Conservation (phyloP, 441 rosid genomes). For the Biscutella laevigata region DNA sequence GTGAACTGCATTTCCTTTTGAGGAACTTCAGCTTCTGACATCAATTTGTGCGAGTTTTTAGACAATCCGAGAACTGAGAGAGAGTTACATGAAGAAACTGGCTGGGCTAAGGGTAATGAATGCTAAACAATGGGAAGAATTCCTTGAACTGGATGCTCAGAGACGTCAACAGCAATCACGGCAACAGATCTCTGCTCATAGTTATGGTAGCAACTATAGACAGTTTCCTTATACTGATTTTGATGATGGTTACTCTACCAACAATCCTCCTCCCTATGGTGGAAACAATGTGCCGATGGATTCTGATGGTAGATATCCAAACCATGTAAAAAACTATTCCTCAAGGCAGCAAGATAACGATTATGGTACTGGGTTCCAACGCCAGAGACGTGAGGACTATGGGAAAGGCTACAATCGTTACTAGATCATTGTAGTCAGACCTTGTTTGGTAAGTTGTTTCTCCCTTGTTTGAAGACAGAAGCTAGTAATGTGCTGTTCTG, state of each 20-base stretch:
- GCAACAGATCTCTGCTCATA: constrained; percentile 42
- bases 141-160: constrained; percentile 65
- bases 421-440: constrained; percentile 30
- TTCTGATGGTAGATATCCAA: constrained; percentile 54
- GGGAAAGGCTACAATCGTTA: constrained; percentile 74
- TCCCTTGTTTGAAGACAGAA: constrained; percentile 15
- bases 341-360: constrained; percentile 60
- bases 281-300: constrained; percentile 47
- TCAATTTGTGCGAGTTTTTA: constrained; percentile 35
- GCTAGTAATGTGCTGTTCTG: constrained; percentile 5
- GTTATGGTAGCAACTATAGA: constrained; percentile 58
- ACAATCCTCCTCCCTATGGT: constrained; percentile 47
- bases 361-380: constrained; percentile 48
- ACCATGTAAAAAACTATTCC: constrained; percentile 54
- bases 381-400: constrained; percentile 71
- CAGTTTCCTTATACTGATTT: constrained; percentile 56
- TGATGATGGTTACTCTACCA: constrained; percentile 45
- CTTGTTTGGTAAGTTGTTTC: constrained; percentile 54
- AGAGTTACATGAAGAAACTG: constrained; percentile 69
- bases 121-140: constrained; percentile 71
- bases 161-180: constrained; percentile 59
- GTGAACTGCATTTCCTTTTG: constrained; percentile 15
- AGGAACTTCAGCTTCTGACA: constrained; percentile 32
- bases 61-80: constrained; percentile 83
- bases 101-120: constrained; percentile 51